Evolutionary conservation across 495 filamentous ascomycete species (phyloP).

Genomic region (Talaromyces nanjingensis): DNA sequence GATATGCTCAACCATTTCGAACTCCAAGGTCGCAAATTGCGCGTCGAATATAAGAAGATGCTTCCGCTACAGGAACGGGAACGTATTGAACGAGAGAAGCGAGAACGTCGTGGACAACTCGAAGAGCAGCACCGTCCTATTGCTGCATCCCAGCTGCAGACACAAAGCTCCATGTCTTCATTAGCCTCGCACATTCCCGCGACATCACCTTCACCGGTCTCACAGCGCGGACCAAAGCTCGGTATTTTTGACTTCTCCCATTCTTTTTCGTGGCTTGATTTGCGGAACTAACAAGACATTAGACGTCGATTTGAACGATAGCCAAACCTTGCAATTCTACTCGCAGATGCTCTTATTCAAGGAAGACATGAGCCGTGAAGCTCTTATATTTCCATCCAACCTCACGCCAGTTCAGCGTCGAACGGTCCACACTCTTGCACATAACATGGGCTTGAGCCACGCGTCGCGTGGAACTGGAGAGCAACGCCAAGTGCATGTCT

Average conservation of each 20-base stretch:
- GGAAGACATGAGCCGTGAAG: slow-evolving; percentile 67
- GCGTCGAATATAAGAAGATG: slow-evolving; percentile 99
- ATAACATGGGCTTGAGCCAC: slow-evolving; percentile 89
- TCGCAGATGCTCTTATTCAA: slow-evolving; percentile 84
- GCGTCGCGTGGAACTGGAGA: slow-evolving; percentile 80
- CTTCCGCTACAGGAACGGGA: slow-evolving; percentile 88
- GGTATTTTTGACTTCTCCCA: slow-evolving; percentile 33
- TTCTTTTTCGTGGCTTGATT: slow-evolving; percentile 13
- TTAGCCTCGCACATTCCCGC: slow-evolving; percentile 64
- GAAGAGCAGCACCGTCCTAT: slow-evolving; percentile 92
- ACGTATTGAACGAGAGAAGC: slow-evolving; percentile 93
- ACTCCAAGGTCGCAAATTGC: slow-evolving; percentile 84
- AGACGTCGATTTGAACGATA: slow-evolving; percentile 91
- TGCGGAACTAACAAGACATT: slow-evolving; percentile 14
- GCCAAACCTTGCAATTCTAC: slow-evolving; percentile 77
- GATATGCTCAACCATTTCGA: slow-evolving; percentile 90
- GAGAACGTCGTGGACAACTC: slow-evolving; percentile 90
- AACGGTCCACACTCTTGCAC: slow-evolving; percentile 86
- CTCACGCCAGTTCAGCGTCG: slow-evolving; percentile 78
- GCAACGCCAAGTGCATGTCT: slow-evolving; percentile 80
- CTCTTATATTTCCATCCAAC: slow-evolving; percentile 71
- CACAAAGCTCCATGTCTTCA: slow-evolving; percentile 78
- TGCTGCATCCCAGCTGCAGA: slow-evolving; percentile 56
- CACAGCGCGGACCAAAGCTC: slow-evolving; percentile 53
- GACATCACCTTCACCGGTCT: slow-evolving; percentile 67